phyloP scores from a whole-genome alignment of 164 flowering plant species.

The Sextonia rubra region DNA sequence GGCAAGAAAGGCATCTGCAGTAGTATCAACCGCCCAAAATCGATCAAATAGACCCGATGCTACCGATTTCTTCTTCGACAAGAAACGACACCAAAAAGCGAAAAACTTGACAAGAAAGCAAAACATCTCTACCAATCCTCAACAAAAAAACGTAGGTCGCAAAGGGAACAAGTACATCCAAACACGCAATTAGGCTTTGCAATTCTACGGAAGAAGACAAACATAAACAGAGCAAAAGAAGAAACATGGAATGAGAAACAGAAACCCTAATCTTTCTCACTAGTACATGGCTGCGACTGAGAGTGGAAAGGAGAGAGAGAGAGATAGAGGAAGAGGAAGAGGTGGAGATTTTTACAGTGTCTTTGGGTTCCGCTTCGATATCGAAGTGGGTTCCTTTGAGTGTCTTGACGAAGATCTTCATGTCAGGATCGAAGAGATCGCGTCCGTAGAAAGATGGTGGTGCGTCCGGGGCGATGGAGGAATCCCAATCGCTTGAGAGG shows the following conservation, averaged over 20 bases:
- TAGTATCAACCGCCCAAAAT: no score
- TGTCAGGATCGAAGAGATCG: conserved; percentile 22
- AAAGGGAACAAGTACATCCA: background rate
- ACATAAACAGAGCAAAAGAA: no score
- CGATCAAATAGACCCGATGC: no score
- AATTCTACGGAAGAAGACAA: background rate
- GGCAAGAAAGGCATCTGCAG: no score
- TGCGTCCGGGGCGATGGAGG: background rate
- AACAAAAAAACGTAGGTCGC: no score
- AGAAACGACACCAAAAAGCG: no score
- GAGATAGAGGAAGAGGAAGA: background rate
- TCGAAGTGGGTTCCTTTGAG: conserved; percentile 71
- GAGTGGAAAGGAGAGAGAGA: background rate
- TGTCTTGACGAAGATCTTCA: conserved; percentile 80
- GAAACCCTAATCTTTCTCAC: background rate
- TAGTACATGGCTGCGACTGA: background rate
- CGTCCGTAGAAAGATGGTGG: no score
- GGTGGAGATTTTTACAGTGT: conserved; percentile 44
- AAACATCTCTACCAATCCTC: no score
- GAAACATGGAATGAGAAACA: background rate
- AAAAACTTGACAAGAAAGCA: no score
- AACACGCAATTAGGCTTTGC: background rate
- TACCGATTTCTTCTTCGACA: no score
- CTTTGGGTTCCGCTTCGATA: conserved; percentile 63
- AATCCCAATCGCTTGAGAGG: background rate